phyloP scores from a whole-genome alignment of 73 alveolate species.

The Tetrahymena borealis region DNA sequence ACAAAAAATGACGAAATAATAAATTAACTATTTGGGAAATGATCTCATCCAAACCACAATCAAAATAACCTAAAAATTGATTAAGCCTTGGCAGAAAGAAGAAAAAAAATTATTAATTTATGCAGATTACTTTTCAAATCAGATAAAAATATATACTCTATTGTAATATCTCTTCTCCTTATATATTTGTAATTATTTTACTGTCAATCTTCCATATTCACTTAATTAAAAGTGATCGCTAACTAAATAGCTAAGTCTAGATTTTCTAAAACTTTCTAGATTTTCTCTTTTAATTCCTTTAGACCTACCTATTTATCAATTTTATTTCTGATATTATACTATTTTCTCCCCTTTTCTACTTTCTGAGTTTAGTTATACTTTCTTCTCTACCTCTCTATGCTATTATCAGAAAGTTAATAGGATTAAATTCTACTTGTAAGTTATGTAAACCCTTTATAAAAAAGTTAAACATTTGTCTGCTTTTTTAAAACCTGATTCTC shows the following conservation, averaged over 20 bases:
- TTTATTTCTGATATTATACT: too few relatives aligned
- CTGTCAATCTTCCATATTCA: background rate
- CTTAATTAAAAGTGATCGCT: background rate
- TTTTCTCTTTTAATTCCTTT: background rate
- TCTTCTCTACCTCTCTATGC: too few relatives aligned
- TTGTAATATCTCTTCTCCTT: background rate
- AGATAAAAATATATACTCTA: background rate
- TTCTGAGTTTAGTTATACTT: too few relatives aligned
- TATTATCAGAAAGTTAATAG: too few relatives aligned
- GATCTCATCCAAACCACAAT: background rate
- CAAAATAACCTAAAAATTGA: background rate
- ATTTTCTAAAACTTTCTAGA: background rate
- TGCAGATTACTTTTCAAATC: background rate
- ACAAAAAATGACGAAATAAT: background rate
- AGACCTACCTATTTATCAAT: background rate
- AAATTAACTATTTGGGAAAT: background rate
- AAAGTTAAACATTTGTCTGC: background rate
- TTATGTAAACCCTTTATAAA: background rate
- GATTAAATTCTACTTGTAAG: too few relatives aligned
- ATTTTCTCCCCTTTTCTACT: too few relatives aligned
- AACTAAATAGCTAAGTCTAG: background rate
- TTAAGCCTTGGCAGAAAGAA: background rate
- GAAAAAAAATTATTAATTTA: background rate
- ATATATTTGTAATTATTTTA: background rate
- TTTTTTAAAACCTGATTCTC: too few relatives aligned